Conservation (phyloP, 116 monocot genomes). For the Zostera marina region DNA sequence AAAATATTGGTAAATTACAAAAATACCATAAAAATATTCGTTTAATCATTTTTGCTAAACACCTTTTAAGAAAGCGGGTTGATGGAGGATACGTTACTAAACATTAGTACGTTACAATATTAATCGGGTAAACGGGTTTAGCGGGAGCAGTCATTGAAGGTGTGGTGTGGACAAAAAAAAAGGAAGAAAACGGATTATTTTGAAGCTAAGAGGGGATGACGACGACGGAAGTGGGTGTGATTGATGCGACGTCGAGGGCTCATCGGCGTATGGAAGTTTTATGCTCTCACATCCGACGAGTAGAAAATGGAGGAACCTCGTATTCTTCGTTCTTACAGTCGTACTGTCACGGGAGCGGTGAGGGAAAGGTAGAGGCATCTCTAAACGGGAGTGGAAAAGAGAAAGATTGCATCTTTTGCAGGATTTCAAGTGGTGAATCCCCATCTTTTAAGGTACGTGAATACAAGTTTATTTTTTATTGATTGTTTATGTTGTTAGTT, state of each 20-base stretch:
- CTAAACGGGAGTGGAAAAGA: not conserved
- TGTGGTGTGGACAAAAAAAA: no score
- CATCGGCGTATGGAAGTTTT: slow-evolving; percentile 1
- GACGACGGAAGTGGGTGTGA: not conserved
- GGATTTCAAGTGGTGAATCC: slow-evolving; percentile 6
- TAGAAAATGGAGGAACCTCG: not conserved
- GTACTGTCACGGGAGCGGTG: not conserved
- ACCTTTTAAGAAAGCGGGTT: no score
- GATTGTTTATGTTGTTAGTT: not conserved
- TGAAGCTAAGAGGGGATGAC: not conserved
- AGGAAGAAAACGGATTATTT: not conserved
- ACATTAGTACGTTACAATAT: no score
- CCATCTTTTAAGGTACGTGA: slow-evolving; percentile 6
- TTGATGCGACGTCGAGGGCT: not conserved
- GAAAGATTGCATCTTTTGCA: slow-evolving; percentile 8
- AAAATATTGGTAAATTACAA: no score
- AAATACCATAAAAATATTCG: no score
- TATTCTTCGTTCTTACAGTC: not conserved
- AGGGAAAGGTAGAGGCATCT: not conserved
- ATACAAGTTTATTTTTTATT: not conserved
- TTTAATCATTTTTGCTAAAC: no score
- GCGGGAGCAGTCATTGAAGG: no score
- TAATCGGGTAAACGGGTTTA: no score
- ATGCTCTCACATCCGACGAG: not conserved
- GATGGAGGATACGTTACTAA: no score